A percentile compares a stretch with the other conserved stretches of the same genome.
Conservation (phyloP, 371 early-diverging fungal species). For the Capillidium rhysosporum region DNA sequence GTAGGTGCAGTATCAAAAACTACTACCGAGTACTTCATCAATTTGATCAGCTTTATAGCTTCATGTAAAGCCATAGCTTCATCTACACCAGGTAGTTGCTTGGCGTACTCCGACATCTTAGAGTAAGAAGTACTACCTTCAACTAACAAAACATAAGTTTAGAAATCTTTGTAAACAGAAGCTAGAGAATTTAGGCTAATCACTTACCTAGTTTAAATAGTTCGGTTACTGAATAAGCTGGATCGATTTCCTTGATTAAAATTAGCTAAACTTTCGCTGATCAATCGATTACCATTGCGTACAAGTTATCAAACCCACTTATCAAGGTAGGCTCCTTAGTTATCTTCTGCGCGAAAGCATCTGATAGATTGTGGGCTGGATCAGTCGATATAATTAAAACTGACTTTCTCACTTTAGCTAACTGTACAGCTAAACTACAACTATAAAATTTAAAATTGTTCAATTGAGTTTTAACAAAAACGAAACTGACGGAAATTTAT, state of each 20-base stretch:
- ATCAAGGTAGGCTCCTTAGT: conserved; percentile 87
- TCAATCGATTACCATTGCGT: conserved; percentile 65
- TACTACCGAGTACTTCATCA: conserved; percentile 93
- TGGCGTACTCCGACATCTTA: conserved; percentile 89
- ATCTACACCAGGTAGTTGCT: conserved; percentile 96
- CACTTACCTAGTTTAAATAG: conserved; percentile 74
- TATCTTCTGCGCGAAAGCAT: conserved; percentile 97
- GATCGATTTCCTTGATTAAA: conserved; percentile 78
- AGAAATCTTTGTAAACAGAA: background rate
- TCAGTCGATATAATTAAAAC: conserved; percentile 96
- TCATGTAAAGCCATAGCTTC: conserved; percentile 89
- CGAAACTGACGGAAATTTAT: background rate
- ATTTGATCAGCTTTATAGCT: conserved; percentile 36
- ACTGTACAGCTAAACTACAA: conserved; percentile 78
- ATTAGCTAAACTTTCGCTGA: background rate
- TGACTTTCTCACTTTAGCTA: conserved; percentile 76
- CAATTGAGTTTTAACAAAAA: background rate
- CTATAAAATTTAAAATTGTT: background rate
- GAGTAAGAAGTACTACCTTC: conserved; percentile 64
- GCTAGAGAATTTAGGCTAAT: background rate
- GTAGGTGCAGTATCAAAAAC: conserved; percentile 99
- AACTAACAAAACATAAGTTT: conserved; percentile 12
- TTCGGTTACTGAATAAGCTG: conserved; percentile 86
- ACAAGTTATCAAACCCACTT: conserved; percentile 84
- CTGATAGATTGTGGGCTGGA: conserved; percentile 96